Evolutionary conservation across 352 stramenopile species (phyloP), one percentile per base, ranked within the genome.

Genomic region (Pythium oligandrum): DNA sequence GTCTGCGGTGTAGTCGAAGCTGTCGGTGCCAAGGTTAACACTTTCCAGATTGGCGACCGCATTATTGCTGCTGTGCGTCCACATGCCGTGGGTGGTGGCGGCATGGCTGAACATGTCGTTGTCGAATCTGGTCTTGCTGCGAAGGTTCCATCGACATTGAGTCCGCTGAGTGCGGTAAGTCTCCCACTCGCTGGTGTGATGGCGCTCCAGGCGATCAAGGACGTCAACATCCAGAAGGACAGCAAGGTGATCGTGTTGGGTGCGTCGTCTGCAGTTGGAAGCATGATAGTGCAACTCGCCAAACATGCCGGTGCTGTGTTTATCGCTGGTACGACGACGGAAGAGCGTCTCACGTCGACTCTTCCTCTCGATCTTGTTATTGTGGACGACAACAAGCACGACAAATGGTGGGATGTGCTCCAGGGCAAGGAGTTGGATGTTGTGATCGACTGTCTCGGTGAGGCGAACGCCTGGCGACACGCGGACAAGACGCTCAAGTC

Each of bases 211-310:
- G 57, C 59, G 3, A 37, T 77, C 45, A 62, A 71, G 26, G 53
- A 60, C 35, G 51, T 58, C 3, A 12, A n/a, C 2, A 48, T 92
- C n/a, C 52, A 53, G 9, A n/a, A 53, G 9, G 73, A 70, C 0
- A 68, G 88, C 57, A 53, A 77, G 7, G 74, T 95, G 26, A 55
- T 95, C 4, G 72, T 95, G 6, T 61, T 92, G 32, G 85, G 85
- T 17, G 85, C 78, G 4, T 73, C 74, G 3, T 79, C 83, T 38
- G 75, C 75, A 31, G 73, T 94, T 1, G 85, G 84, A 7, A 74
- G 69, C 17, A 62, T 90, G 49, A 57, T 85, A 17, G 62, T 86
- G 50, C 83, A 96, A 68, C 48, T 92, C 6, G 66, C 73, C 9
- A 70, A 75, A 34, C 43, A 59, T 26, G 53, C 48, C 6, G 70